Conservation (phyloP, 768 basidiomycete genomes). For the Hypholoma sublateritium region DNA sequence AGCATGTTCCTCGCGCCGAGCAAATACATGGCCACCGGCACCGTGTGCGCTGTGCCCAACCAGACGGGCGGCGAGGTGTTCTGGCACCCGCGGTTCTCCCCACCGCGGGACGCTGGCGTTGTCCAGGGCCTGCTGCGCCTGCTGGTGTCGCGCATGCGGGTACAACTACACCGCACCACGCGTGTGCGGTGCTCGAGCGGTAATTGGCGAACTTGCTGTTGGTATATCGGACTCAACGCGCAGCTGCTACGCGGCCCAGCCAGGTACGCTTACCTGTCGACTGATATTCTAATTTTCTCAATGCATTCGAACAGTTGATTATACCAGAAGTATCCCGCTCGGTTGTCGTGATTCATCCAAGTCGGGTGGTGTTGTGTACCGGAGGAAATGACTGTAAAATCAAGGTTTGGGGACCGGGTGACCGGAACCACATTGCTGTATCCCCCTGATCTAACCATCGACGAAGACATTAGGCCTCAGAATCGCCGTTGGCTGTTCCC, state of each 20-base stretch:
- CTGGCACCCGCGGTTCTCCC: conserved; percentile 89
- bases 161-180: conserved; percentile 82
- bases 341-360: conserved; percentile 93
- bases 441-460: conserved; percentile 23
- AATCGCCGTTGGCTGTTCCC: conserved; percentile 89
- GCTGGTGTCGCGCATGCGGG: conserved; percentile 64
- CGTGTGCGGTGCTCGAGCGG: conserved; percentile 86
- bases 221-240: conserved; percentile 88
- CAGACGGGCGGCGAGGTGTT: conserved; percentile 89
- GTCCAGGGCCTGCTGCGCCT: conserved; percentile 75
- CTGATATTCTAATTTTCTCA: no score
- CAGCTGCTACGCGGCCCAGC: conserved; percentile 68
- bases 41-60: conserved; percentile 74
- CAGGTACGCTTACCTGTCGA: conserved; percentile 57
- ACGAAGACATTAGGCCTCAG: conserved; percentile 79
- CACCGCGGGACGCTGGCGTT: conserved; percentile 58
- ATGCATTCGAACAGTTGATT: conserved; percentile 59
- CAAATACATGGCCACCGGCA: conserved; percentile 83
- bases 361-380: conserved; percentile 84
- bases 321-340: conserved; percentile 92
- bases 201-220: conserved; percentile 80
- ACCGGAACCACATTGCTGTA: conserved; percentile 29
- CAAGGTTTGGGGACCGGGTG: conserved; percentile 99
- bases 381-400: conserved; percentile 99
- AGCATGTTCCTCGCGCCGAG: conserved; percentile 84